Conservation (phyloP, 306 rosid species). For the Morella rubra region DNA sequence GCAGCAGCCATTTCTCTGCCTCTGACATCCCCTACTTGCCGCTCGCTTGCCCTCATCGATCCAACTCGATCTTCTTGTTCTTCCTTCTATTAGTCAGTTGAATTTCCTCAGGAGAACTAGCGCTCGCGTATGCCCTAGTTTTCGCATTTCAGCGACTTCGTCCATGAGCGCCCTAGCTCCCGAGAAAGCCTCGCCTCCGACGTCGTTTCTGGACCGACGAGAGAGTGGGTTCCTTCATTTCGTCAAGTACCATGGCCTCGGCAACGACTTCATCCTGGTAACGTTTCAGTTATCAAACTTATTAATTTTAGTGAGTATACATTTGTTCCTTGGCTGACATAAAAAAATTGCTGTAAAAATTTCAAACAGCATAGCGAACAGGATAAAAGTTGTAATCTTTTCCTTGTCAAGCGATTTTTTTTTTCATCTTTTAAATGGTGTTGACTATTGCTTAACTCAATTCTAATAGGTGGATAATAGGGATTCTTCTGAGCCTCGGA, state of each 20-base stretch:
- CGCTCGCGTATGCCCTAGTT: constrained; percentile 29
- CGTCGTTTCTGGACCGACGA: constrained; percentile 52
- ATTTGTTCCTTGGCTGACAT: too few relatives aligned
- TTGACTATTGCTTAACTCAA: constrained; percentile 1
- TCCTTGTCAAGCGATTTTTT: too few relatives aligned
- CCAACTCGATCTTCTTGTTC: constrained; percentile 27
- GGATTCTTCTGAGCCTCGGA: constrained; percentile 67
- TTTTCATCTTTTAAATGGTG: not conserved
- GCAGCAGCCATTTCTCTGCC: constrained; percentile 59
- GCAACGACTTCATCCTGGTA: constrained; percentile 93
- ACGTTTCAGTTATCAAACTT: not conserved
- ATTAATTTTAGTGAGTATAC: not conserved
- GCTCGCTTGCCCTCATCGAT: constrained; percentile 29
- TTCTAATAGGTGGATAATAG: constrained; percentile 73
- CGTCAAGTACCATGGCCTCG: constrained; percentile 91
- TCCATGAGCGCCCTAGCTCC: constrained; percentile 68
- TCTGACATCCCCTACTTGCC: constrained; percentile 42
- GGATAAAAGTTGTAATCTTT: too few relatives aligned
- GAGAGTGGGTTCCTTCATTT: constrained; percentile 64
- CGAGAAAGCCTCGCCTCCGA: constrained; percentile 35
- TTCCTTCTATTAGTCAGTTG: constrained; percentile 22
- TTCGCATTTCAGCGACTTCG: constrained; percentile 39
- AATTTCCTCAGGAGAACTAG: constrained; percentile 16
- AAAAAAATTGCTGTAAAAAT: too few relatives aligned
- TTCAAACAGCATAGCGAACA: too few relatives aligned